Evolutionary conservation across 306 rosid species (phyloP).

Genomic region (Rosa chinensis): DNA sequence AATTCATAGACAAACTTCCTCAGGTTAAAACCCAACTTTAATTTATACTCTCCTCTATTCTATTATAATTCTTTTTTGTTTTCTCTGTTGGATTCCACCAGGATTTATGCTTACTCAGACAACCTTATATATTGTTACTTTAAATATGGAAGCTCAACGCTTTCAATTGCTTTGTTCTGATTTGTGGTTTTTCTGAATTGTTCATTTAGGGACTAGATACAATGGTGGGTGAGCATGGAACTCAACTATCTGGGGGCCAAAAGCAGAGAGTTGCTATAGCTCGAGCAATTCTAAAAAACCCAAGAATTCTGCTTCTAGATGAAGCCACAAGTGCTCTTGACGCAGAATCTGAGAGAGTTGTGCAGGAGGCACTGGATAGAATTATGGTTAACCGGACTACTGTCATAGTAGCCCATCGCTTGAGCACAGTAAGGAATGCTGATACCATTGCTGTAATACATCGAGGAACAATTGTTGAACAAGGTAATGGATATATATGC

Average conservation of each 20-base stretch:
- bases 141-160: no score
- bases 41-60: no score
- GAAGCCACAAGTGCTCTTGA: no score
- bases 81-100: no score
- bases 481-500: conserved; percentile 33
- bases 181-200: no score
- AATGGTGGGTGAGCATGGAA: conserved; percentile 72
- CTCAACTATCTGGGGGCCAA: conserved; percentile 72
- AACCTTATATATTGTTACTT: no score
- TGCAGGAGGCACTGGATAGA: no score
- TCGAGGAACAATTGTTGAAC: conserved; percentile 58
- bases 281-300: conserved; percentile 70
- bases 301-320: conserved; percentile 38
- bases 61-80: no score
- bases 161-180: no score
- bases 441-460: conserved; percentile 60
- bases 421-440: conserved; percentile 56
- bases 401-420: conserved; percentile 68
- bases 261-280: conserved; percentile 26
- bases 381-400: conserved; percentile 37
- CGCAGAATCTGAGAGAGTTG: no score
- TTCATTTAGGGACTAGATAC: conserved; percentile 54
- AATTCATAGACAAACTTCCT: conserved; percentile 42
- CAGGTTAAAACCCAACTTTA: conserved; percentile 10
- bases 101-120: no score